A percentile compares a stretch with the other conserved stretches of the same genome.
phyloP scores from a whole-genome alignment of 2,329 filamentous ascomycete species.

The Tolypocladium guangdongense region DNA sequence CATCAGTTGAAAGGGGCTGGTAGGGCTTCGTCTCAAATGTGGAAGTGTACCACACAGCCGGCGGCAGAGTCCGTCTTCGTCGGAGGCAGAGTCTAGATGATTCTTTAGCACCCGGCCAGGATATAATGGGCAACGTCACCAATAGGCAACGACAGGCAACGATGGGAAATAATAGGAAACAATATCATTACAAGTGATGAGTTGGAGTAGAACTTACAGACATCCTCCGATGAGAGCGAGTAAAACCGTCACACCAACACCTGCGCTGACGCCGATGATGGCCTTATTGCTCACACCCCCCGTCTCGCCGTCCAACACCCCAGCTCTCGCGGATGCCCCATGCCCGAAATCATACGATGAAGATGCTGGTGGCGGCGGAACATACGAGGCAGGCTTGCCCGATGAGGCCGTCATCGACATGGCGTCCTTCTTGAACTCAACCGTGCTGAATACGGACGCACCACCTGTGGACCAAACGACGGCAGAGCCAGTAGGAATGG shows the following conservation, averaged over 20 bases:
- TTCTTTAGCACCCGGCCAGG: neutral
- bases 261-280: constrained; percentile 37
- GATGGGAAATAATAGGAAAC: neutral
- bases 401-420: constrained; percentile 11
- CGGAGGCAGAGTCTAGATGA: neutral
- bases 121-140: neutral
- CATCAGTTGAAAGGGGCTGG: neutral
- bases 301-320: constrained; percentile 13
- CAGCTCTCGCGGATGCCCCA: neutral
- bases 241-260: constrained; percentile 30
- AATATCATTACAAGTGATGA: neutral
- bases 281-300: constrained; percentile 29
- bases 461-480: constrained; percentile 10
- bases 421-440: constrained; percentile 31
- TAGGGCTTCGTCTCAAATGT: neutral
- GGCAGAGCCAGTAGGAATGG: constrained; percentile 24
- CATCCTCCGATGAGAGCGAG: constrained; percentile 15
- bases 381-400: constrained; percentile 33
- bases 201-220: constrained; percentile 16
- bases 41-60: neutral
- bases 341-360: neutral
- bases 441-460: constrained; percentile 17
- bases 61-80: neutral
- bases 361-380: constrained; percentile 20
- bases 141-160: neutral